A percentile compares a stretch with the other conserved stretches of the same genome.
Evolutionary conservation across 2,329 filamentous ascomycete genomes (phyloP).

Genomic region (Madurella fahalii): DNA sequence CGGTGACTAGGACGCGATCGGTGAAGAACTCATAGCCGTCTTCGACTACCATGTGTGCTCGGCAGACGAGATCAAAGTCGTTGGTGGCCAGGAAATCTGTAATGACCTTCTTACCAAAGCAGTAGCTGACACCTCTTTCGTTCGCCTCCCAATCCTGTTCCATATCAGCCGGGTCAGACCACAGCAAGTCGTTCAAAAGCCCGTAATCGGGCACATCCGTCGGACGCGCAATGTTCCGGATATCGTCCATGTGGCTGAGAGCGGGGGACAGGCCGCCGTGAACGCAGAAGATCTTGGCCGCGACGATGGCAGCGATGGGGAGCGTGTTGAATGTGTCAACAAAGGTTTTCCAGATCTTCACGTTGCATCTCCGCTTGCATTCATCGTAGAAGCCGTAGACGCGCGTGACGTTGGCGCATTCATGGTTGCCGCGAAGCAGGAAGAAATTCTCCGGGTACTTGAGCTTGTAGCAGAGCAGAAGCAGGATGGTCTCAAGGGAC

Average conservation of each 20-base stretch:
- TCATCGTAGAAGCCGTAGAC: constrained; percentile 98
- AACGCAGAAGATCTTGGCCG: constrained; percentile 95
- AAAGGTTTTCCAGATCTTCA: constrained; percentile 98
- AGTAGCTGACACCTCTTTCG: constrained; percentile 94
- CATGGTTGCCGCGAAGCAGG: constrained; percentile 87
- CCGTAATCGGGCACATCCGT: constrained; percentile 98
- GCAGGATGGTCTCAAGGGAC: constrained; percentile 87
- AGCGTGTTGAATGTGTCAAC: constrained; percentile 95
- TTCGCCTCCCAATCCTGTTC: constrained; percentile 98
- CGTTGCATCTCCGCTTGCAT: constrained; percentile 92
- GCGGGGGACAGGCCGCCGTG: constrained; percentile 92
- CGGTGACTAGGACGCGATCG: constrained; percentile 88
- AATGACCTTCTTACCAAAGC: constrained; percentile 97
- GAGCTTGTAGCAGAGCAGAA: constrained; percentile 93
- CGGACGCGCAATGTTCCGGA: constrained; percentile 88
- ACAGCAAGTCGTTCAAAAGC: constrained; percentile 87
- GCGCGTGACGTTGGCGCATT: constrained; percentile 92
- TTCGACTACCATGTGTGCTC: constrained; percentile 98
- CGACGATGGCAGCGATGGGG: constrained; percentile 93
- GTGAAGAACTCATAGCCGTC: constrained; percentile 99
- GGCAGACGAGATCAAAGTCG: constrained; percentile 95
- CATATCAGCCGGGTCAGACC: constrained; percentile 98
- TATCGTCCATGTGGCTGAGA: constrained; percentile 95
- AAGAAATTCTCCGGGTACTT: constrained; percentile 99
- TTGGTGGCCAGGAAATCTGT: constrained; percentile 91